These are phyloP conservation scores for Arthroderma sp. DNA, from an alignment of 2,329 filamentous ascomycete genomes.

Conservation along the genomic window DNA sequence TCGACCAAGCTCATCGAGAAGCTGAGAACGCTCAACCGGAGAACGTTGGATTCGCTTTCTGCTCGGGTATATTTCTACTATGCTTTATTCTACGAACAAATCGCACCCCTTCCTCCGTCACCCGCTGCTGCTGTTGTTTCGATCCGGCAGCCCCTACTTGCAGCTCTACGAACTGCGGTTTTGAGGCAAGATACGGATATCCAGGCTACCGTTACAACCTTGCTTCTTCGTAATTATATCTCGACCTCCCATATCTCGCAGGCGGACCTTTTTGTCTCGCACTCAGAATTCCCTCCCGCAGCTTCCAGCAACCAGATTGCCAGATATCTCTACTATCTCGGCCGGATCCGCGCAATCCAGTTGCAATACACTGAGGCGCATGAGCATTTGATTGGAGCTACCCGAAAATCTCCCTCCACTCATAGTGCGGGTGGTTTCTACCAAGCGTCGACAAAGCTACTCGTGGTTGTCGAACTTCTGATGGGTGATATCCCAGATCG, in stretches of 20 bases:
- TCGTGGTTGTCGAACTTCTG: conserved; percentile 87
- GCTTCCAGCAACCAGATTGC: conserved; percentile 98
- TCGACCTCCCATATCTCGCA: conserved; percentile 93
- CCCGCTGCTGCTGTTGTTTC: conserved; percentile 75
- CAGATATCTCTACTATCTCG: conserved; percentile 92
- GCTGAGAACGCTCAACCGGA: conserved; percentile 78
- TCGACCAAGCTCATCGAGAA: conserved; percentile 71
- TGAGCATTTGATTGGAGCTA: conserved; percentile 82
- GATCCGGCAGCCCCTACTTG: conserved; percentile 73
- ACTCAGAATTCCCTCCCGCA: conserved; percentile 87
- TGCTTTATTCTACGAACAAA: conserved; percentile 85
- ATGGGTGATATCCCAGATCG: conserved; percentile 99
- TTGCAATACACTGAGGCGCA: conserved; percentile 94
- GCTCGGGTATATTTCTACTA: conserved; percentile 98
- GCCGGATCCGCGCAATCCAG: conserved; percentile 91
- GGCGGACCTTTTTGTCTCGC: conserved; percentile 86
- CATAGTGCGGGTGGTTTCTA: conserved; percentile 85
- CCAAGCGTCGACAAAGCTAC: conserved; percentile 89
- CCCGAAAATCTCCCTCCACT: conserved; percentile 85
- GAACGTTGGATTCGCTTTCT: conserved; percentile 83
- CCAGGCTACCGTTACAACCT: conserved; percentile 89
- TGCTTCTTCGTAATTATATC: conserved; percentile 90
- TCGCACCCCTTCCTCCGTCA: conserved; percentile 75
- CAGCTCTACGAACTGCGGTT: conserved; percentile 85
- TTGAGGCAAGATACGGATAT: conserved; percentile 93